These are phyloP conservation scores for Sophora flavescens DNA, from an alignment of 306 rosid genomes.

Conservation along the genomic window DNA sequence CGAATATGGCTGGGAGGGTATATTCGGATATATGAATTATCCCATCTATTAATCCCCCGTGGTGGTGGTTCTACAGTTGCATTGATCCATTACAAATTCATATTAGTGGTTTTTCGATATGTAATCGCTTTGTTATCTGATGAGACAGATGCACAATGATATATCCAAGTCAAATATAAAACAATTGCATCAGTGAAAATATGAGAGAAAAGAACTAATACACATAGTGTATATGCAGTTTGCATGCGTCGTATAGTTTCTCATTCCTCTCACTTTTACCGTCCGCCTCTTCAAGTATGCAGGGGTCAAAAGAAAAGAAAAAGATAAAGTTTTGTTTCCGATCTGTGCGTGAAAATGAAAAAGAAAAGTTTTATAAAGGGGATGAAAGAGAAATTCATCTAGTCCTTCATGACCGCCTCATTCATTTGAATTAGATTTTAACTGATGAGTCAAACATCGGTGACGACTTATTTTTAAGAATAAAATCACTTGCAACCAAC, in stretches of 20 bases:
- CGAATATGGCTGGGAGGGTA: constrained; percentile 25
- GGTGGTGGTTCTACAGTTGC: neutral
- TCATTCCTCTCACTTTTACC: neutral
- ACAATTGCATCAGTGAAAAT: neutral
- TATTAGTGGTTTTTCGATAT: neutral
- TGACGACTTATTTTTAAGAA: neutral
- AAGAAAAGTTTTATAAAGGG: neutral
- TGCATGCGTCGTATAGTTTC: neutral
- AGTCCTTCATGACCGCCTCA: neutral
- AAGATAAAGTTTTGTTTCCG: neutral
- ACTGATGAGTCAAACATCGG: constrained; percentile 6
- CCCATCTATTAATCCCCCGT: constrained; percentile 1
- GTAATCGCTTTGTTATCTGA: neutral
- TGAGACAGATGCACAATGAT: constrained; percentile 16
- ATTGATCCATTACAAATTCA: neutral
- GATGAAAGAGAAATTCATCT: constrained; percentile 2
- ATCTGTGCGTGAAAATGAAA: neutral
- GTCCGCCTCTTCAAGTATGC: neutral
- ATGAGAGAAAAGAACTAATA: neutral
- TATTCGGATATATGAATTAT: constrained; percentile 27
- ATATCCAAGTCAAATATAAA: neutral
- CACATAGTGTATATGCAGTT: neutral
- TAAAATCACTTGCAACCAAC: neutral
- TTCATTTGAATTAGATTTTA: neutral
- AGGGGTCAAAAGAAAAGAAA: constrained; percentile 6